A percentile compares a stretch with the other conserved stretches of the same genome.
Evolutionary conservation across 345 rosid species (phyloP).

Genomic region (Populus pruinosa): DNA sequence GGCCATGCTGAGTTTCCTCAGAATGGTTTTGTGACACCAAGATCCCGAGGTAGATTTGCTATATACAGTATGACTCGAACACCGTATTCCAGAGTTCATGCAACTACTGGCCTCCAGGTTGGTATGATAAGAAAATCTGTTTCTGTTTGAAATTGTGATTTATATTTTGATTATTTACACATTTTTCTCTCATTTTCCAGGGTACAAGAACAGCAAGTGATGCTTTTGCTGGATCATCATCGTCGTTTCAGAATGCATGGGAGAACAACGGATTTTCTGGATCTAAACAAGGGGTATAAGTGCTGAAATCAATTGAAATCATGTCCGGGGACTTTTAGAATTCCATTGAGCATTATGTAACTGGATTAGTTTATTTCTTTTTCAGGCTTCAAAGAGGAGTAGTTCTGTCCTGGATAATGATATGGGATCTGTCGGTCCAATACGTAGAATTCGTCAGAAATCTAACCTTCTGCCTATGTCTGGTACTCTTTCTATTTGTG

Average conservation of each 20-base stretch:
- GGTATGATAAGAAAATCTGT: conserved; percentile 2
- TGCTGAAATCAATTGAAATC: neutral
- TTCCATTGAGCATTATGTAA: neutral
- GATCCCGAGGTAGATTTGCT: conserved; percentile 82
- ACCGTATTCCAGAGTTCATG: conserved; percentile 72
- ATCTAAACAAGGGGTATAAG: conserved; percentile 50
- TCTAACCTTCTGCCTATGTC: conserved; percentile 52
- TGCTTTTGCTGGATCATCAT: conserved; percentile 36
- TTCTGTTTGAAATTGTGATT: neutral
- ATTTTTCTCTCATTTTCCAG: conserved; percentile 31
- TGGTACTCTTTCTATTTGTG: conserved; percentile 25
- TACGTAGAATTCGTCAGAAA: conserved; percentile 89
- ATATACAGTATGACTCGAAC: conserved; percentile 86
- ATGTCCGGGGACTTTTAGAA: neutral
- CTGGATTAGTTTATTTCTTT: neutral
- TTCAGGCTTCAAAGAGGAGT: conserved; percentile 72
- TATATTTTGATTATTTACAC: neutral
- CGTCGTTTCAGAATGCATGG: conserved; percentile 36
- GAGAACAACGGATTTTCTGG: conserved; percentile 45
- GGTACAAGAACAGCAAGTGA: conserved; percentile 29
- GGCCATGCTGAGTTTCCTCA: conserved; percentile 40
- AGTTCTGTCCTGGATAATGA: conserved; percentile 74
- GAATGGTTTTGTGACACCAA: conserved; percentile 75
- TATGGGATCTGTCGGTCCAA: conserved; percentile 72
- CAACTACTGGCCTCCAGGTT: conserved; percentile 53